Evolutionary conservation across 2,329 filamentous ascomycete species (phyloP).

Genomic region (Fusarium nanum): DNA sequence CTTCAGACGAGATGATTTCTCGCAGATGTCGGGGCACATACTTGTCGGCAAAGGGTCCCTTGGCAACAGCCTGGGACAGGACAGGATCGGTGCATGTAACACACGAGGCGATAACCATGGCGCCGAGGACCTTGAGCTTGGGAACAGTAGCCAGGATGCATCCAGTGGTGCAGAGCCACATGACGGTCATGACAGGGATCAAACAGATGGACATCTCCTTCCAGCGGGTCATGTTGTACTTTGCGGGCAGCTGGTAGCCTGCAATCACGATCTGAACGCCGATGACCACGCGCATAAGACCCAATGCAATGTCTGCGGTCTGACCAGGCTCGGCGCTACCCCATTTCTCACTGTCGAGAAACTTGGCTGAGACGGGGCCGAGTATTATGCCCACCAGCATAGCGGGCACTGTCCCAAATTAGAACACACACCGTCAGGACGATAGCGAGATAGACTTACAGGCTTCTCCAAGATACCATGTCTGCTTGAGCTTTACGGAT

Average conservation of each 20-base stretch:
- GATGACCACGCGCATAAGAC: constrained; percentile 66
- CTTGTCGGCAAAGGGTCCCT: constrained; percentile 63
- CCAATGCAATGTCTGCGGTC: constrained; percentile 34
- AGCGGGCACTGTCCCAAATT: constrained; percentile 60
- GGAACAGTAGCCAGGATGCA: constrained; percentile 68
- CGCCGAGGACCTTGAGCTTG: constrained; percentile 63
- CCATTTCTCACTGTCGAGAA: constrained; percentile 58
- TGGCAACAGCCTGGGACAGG: constrained; percentile 45
- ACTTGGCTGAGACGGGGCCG: constrained; percentile 65
- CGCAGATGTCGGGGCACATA: constrained; percentile 67
- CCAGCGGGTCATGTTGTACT: constrained; percentile 62
- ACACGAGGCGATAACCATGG: constrained; percentile 69
- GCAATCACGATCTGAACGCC: constrained; percentile 72
- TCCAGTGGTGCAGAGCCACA: constrained; percentile 69
- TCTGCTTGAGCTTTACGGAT: constrained; percentile 64
- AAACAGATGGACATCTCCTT: constrained; percentile 67
- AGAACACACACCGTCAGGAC: not conserved
- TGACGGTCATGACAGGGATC: constrained; percentile 70
- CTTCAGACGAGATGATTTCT: constrained; percentile 72
- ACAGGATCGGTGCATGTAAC: constrained; percentile 66
- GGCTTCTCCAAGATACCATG: constrained; percentile 67
- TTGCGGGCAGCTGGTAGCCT: constrained; percentile 70
- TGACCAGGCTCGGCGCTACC: constrained; percentile 45
- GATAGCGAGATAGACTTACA: constrained; percentile 51
- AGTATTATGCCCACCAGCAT: constrained; percentile 65